Evolutionary conservation across 75 land plant species (phyloP).

Genomic region (Picea sitchensis): DNA sequence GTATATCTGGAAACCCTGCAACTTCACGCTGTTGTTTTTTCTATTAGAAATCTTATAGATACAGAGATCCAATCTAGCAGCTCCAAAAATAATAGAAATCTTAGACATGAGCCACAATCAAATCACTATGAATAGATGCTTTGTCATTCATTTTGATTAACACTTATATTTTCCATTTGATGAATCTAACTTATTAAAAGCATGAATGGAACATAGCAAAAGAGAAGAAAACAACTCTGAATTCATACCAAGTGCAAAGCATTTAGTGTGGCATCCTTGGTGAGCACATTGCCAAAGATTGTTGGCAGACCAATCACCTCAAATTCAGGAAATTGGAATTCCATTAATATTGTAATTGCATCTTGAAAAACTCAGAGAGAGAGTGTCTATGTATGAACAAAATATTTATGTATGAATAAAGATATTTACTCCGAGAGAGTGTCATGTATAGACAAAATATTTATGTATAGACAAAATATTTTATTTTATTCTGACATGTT

Average conservation of each 20-base stretch:
- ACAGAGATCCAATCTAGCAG: constrained; percentile 15
- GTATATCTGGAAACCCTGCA: constrained; percentile 71
- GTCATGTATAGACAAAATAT: background rate
- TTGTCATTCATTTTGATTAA: background rate
- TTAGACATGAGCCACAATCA: constrained; percentile 1
- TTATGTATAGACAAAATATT: background rate
- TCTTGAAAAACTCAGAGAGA: too few species aligned
- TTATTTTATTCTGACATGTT: too few species aligned
- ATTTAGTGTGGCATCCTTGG: constrained; percentile 68
- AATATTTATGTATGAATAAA: too few species aligned
- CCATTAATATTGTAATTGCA: constrained; percentile 88
- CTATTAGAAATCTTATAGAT: background rate
- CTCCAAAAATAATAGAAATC: background rate
- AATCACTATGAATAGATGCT: background rate
- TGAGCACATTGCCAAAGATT: constrained; percentile 80
- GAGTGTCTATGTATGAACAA: too few species aligned
- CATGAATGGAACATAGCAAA: background rate
- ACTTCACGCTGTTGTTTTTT: constrained; percentile 78
- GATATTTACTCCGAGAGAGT: too few species aligned
- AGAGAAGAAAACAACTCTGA: background rate
- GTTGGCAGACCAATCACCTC: constrained; percentile 88
- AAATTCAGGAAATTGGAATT: constrained; percentile 72
- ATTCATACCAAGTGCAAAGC: constrained; percentile 75
- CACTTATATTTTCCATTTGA: background rate
- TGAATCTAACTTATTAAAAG: background rate